These are phyloP conservation scores for Zoysia matrella DNA, from an alignment of 202 grass and related monocot genomes.

Conservation along the genomic window DNA sequence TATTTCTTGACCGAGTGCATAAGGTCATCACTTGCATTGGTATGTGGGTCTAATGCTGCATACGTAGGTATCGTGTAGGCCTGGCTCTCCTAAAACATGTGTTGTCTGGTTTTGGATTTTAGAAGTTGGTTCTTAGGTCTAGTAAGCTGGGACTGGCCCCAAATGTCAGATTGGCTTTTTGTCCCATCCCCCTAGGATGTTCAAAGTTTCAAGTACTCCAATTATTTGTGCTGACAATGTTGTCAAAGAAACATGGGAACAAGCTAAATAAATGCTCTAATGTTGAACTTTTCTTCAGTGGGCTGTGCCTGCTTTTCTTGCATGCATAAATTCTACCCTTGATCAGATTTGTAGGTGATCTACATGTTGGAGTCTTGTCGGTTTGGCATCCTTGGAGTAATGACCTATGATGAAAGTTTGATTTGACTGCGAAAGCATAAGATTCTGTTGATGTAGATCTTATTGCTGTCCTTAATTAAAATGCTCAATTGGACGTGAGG, in stretches of 20 bases:
- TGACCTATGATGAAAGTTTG: conserved; percentile 39
- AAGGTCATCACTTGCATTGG: conserved; percentile 4
- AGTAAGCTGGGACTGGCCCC: conserved; percentile 42
- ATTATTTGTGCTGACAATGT: conserved; percentile 59
- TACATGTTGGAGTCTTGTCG: conserved; percentile 42
- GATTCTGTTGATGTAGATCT: conserved; percentile 46
- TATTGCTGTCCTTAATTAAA: conserved; percentile 42
- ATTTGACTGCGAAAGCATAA: conserved; percentile 37
- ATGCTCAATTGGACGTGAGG: conserved; percentile 37
- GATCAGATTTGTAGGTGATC: conserved; percentile 18
- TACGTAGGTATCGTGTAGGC: conserved; percentile 24
- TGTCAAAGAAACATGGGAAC: conserved; percentile 39
- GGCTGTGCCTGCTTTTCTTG: conserved; percentile 22
- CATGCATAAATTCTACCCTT: conserved; percentile 42
- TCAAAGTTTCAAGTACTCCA: conserved; percentile 50
- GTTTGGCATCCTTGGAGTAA: conserved; percentile 18
- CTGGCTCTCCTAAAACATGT: conserved; percentile 20
- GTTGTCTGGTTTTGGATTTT: conserved; percentile 33
- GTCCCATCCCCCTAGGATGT: conserved; percentile 42
- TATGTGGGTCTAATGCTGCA: conserved; percentile 7
- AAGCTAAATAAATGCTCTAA: conserved; percentile 39
- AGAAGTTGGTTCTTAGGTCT: conserved; percentile 42
- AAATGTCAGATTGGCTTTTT: conserved; percentile 25
- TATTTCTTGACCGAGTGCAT: conserved; percentile 31
- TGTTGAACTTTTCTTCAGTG: conserved; percentile 30